Evolutionary conservation across 768 basidiomycete genomes (phyloP), one percentile per base, ranked within the genome.

Genomic region (Suillus subaureus): DNA sequence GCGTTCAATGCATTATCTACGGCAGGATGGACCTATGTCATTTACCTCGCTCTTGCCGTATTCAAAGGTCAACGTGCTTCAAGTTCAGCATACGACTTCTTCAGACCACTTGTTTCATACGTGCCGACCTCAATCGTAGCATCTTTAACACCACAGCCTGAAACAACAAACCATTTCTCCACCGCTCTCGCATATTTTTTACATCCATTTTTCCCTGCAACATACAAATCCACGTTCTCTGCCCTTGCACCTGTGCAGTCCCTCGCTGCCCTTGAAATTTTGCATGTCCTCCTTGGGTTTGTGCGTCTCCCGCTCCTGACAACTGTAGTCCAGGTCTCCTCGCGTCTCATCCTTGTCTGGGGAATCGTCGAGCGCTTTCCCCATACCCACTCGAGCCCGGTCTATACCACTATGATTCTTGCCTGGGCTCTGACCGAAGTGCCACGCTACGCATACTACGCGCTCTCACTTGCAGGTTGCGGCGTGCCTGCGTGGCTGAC

Each of bases 401-500:
- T 96, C 33, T 98, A 93, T 80, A 86, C 93, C 7, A 89, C 90
- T 60, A 97, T 98, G 94, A 85, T 98, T 62, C 78, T 97, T 67
- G 91, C 96, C 0, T 99, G 97, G 97, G 90, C 93, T 0, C 67
- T 89, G 61, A 93, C 95, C 18, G 97, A 99, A 78, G 87, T 96
- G 56, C 88, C 96, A 64, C 93, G 97, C 37, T 99, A 99, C 79
- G 74, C 87, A 11, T 97, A 90, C 82, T 99, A 99, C 76, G 89
- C 91, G 2, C 79, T 83, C 71, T 82, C 80, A 51, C 83, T 97
- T 6, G 67, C 92, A 49, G 86, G 86, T 6, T 76, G 83, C 26
- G 67, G 65, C 3, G 39, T 76, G 18, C 85, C 93, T 15, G 70
- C 84, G 6, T 90, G 84, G 80, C 84, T 93, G 51, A 79, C 88